These are phyloP conservation scores for Ophiocytium majus DNA, from an alignment of 352 stramenopile genomes.

Conservation along the genomic window DNA sequence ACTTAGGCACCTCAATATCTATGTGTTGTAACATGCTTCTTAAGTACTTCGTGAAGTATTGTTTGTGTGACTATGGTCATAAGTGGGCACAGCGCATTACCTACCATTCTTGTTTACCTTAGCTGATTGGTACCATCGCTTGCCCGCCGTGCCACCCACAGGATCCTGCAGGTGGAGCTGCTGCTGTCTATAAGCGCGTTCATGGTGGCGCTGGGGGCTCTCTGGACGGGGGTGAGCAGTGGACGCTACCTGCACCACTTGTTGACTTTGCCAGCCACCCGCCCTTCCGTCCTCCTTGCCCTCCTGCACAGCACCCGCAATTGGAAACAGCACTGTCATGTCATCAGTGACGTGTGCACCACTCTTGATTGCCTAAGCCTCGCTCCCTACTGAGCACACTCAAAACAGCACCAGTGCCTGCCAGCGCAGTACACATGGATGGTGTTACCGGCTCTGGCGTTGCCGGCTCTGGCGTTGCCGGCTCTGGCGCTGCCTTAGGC, in stretches of 20 bases:
- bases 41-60: too few species aligned
- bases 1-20: too few species aligned
- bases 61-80: too few species aligned
- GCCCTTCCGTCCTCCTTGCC: too few species aligned
- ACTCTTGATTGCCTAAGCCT: neutral
- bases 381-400: neutral
- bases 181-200: slow-evolving; percentile 52
- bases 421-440: too few species aligned
- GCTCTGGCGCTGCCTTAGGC: too few species aligned
- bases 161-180: slow-evolving; percentile 54
- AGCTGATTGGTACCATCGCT: neutral
- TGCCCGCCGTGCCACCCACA: neutral
- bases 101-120: neutral
- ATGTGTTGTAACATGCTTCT: neutral
- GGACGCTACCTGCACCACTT: neutral
- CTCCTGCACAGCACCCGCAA: too few species aligned
- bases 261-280: too few species aligned
- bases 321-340: neutral
- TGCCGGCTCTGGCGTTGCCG: too few species aligned
- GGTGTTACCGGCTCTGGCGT: too few species aligned
- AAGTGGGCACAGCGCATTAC: neutral
- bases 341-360: neutral
- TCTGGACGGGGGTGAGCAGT: slow-evolving; percentile 37
- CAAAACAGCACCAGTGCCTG: too few species aligned
- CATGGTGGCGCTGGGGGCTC: slow-evolving; percentile 46